Base-by-base conservation (phyloP, 192 early-diverging fungal species). In the Backusella tarrabulga region DNA sequence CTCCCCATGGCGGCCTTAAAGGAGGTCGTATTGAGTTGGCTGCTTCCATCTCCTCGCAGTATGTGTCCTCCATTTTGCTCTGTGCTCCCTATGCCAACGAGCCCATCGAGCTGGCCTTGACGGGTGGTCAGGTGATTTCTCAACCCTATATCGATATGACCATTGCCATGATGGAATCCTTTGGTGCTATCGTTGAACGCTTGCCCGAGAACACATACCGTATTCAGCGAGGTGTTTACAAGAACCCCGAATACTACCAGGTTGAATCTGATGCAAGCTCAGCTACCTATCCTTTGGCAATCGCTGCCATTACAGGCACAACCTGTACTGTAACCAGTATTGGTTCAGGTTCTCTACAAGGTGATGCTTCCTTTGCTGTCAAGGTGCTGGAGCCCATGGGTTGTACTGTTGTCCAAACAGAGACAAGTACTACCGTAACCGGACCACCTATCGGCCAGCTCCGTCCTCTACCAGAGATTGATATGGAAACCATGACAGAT, bases 141-240 rank as follows among this genome's bases (percentile, higher is more conserved):
- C 95, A 97, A 81, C 96, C 94, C 6, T 99, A 99, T 84, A 99
- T 99, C 76, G 97, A 99, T 83, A 98, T 99, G 98, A 99, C 98
- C 3, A 92, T 97, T 68, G 91, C 94, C 42, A 99, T 99, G 97
- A 99, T 99, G 97, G 88, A 87, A 68, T 91, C 93, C 29, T 99
- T 99, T 82, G 98, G 98, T 54, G 88, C 95, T 72, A 67, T 84
- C 4, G 94, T 97, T 54, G 85, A 92, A 76, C 88, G 93, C 19
- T 74, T 93, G 1, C 82, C 89, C 34, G 86, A 90, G 70, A 97
- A 95, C 84, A 90, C 88, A 36, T 99, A 99, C 81, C 76, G 90
- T 21, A 94, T 99, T 60, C 94, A 97, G 8, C 71, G 86, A 67
- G 89, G 89, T 6, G 82, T 87, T 0, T 99, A 99, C 84, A 81